Conservation (phyloP, 371 early-diverging fungal genomes). For the Fennellomyces sp. region DNA sequence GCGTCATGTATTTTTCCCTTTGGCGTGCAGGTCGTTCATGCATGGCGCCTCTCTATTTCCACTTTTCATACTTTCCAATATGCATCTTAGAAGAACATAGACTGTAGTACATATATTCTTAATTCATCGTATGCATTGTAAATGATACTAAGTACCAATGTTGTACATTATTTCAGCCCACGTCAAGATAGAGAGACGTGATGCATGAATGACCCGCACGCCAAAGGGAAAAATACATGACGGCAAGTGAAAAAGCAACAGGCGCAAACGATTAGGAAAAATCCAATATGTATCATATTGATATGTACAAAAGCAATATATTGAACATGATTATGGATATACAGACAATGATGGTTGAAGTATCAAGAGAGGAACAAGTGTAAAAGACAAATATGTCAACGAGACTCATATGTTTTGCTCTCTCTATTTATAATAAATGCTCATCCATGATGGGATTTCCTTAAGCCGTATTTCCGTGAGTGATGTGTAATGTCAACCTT, state of each 20-base stretch:
- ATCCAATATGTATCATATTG: constrained; percentile 20
- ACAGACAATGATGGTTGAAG: background rate
- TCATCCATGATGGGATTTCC: no score
- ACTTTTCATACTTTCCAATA: background rate
- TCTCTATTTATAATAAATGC: no score
- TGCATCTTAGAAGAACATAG: background rate
- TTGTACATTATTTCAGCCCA: background rate
- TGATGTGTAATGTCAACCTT: no score
- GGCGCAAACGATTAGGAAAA: background rate
- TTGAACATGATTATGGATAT: constrained; percentile 7
- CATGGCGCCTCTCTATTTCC: background rate
- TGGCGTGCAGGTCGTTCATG: background rate
- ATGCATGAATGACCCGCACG: background rate
- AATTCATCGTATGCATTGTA: background rate
- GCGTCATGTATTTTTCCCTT: background rate
- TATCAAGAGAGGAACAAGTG: no score
- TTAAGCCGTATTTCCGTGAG: no score
- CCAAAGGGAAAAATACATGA: background rate
- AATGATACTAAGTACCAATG: background rate
- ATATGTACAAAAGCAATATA: no score
- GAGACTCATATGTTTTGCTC: no score
- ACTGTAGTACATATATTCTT: background rate
- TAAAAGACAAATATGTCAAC: no score
- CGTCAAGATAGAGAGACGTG: background rate
- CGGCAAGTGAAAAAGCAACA: background rate